Evolutionary conservation across 1,139 yeast genomes (phyloP).

Genomic region (Trichomonascaceae sp.): DNA sequence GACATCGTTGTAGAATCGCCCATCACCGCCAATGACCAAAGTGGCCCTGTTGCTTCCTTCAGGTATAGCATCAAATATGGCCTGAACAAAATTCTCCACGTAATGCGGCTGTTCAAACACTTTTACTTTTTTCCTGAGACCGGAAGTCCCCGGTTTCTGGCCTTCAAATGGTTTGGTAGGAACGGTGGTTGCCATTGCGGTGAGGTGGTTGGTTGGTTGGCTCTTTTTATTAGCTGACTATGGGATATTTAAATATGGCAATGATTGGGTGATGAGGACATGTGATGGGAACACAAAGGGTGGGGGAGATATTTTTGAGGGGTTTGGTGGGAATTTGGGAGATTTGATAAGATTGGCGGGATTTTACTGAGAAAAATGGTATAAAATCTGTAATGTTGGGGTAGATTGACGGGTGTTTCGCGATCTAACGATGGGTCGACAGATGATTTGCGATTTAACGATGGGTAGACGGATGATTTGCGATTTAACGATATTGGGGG

Average conservation of each 20-base stretch:
- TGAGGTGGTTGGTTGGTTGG: neutral
- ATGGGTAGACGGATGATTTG: too few species aligned
- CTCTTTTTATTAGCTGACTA: neutral
- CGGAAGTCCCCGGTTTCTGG: conserved; percentile 98
- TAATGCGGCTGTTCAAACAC: conserved; percentile 74
- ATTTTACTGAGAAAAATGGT: too few species aligned
- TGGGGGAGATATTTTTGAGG: neutral
- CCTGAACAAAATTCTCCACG: conserved; percentile 90
- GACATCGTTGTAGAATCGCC: conserved; percentile 80
- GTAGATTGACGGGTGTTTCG: too few species aligned
- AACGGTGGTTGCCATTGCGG: conserved; percentile 23
- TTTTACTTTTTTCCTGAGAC: conserved; percentile 82
- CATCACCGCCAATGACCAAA: conserved; percentile 94
- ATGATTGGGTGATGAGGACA: neutral
- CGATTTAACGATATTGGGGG: too few species aligned
- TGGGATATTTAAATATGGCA: neutral
- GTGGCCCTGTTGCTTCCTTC: conserved; percentile 74
- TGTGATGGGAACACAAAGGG: neutral
- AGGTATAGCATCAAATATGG: conserved; percentile 80
- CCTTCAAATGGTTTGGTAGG: conserved; percentile 75
- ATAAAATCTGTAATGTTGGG: too few species aligned
- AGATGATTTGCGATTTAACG: too few species aligned
- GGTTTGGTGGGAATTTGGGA: neutral
- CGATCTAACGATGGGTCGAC: too few species aligned
- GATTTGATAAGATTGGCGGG: neutral